Evolutionary conservation across 345 rosid genomes (phyloP), one percentile per base, ranked within the genome.

Genomic region (Lumnitzera littorea): DNA sequence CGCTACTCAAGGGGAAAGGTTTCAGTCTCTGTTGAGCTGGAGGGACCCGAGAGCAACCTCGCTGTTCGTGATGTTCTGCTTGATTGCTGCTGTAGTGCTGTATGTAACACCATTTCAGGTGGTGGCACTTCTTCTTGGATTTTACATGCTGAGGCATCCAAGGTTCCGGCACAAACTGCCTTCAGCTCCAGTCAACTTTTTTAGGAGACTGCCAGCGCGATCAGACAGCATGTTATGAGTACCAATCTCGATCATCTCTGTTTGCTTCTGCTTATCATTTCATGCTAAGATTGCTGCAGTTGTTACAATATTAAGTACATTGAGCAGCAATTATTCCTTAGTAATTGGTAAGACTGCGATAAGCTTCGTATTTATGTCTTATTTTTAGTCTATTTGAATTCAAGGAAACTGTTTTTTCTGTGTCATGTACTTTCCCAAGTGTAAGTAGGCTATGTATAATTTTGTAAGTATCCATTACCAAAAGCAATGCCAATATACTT

Each of bases 1-100:
- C 43, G 99, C 96, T 0, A 84, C 91, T 15, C 99, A 94, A 64
- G 99, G 96, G 67, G 99, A 94, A 69, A 78, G 99, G 70, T 77
- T 94, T 27, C 84, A 80, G 60, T 81, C 91, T 23, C 67, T 94
- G 41, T 86, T 94, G 46, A 90, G 97, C 85, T 94, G 97, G 99
- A 65, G 97, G 62, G 99, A 94, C 82, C 96, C 95, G 1, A 81
- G 96, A 74, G 99, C 99, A 17, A 86, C 96, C 53, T 77, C 97
- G n/a, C 72, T 94, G 50, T 90, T 86, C 62, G 84, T 90, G 58
- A 73, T 75, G 25, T 94, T 94, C 77, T 94, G 97, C 71, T 75
- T 94, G 73, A 48, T 90, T 23, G 81, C 95, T 47, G 97, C 97
- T 12, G 27, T 91, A 15, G 91, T 88, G 62, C 80, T 88, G 54